Percentiles rank a stretch among this genome's conserved stretches.
Evolutionary conservation across 1,284 basidiomycete genomes (phyloP).

Genomic region (Tausonia pullulans): DNA sequence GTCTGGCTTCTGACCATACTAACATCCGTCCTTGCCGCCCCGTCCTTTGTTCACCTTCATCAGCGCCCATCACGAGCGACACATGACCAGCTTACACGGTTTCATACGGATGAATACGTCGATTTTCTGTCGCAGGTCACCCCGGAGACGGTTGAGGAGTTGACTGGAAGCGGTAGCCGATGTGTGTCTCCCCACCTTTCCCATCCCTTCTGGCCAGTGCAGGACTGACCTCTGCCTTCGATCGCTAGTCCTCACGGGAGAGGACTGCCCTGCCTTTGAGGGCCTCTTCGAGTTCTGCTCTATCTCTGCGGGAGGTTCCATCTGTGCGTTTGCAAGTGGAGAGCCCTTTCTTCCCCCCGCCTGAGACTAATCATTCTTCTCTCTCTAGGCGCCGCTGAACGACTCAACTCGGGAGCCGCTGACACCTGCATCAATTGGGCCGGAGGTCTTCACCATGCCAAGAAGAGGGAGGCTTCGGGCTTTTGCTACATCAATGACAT

Average conservation of each 20-base stretch:
- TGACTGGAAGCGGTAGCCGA: slow-evolving; percentile 70
- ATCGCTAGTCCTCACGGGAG: slow-evolving; percentile 64
- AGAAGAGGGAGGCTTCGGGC: slow-evolving; percentile 89
- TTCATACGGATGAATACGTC: slow-evolving; percentile 97
- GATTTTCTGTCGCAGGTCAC: slow-evolving; percentile 79
- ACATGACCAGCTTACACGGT: slow-evolving; percentile 72
- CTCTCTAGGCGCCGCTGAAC: slow-evolving; percentile 59
- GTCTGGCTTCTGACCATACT: neutral
- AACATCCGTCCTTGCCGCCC: too few relatives aligned
- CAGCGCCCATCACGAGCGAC: slow-evolving; percentile 72
- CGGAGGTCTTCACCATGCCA: slow-evolving; percentile 93
- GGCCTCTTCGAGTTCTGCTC: slow-evolving; percentile 96
- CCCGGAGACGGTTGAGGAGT: slow-evolving; percentile 71
- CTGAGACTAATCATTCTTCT: neutral
- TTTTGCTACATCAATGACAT: slow-evolving; percentile 95
- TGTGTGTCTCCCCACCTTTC: slow-evolving; percentile 46
- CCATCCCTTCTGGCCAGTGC: neutral
- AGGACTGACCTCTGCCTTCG: slow-evolving; percentile 13
- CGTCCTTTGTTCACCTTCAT: too few relatives aligned
- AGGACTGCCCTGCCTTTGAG: slow-evolving; percentile 94
- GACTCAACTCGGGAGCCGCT: slow-evolving; percentile 65
- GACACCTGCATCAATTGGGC: slow-evolving; percentile 98
- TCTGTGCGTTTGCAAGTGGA: slow-evolving; percentile 29
- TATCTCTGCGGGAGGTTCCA: slow-evolving; percentile 89
- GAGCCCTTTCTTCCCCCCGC: neutral